Evolutionary conservation across 306 rosid species (phyloP).

Genomic region (Cucumis cinereus): DNA sequence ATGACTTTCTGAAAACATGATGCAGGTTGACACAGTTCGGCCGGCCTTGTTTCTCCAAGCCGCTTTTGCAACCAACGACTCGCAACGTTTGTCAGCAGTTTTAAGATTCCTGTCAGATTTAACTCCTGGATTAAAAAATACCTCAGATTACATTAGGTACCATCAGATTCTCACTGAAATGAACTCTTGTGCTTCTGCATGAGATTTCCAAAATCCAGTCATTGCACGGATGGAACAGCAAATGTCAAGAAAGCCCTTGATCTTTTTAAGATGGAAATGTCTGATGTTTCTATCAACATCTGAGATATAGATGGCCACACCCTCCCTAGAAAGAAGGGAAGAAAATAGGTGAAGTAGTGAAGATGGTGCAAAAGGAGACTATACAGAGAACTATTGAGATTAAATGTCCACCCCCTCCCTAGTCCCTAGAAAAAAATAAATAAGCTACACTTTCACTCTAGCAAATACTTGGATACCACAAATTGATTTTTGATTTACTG

Average conservation of each 20-base stretch:
- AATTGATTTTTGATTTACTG: background rate
- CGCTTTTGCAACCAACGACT: slow-evolving; percentile 51
- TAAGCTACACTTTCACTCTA: background rate
- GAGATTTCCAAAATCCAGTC: slow-evolving; percentile 8
- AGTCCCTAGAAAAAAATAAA: background rate
- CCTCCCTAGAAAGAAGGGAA: background rate
- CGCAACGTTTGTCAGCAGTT: slow-evolving; percentile 76
- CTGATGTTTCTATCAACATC: background rate
- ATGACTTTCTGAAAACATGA: background rate
- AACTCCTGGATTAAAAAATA: slow-evolving; percentile 55
- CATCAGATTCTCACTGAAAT: slow-evolving; percentile 55
- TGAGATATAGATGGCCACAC: background rate
- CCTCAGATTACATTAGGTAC: slow-evolving; percentile 63
- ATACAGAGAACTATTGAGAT: background rate
- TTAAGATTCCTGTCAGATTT: slow-evolving; percentile 75
- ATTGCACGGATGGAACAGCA: background rate
- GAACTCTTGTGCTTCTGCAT: slow-evolving; percentile 46
- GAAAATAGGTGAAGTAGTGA: background rate
- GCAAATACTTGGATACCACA: background rate
- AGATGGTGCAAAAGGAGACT: background rate
- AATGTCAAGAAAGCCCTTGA: background rate
- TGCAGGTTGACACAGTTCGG: slow-evolving; percentile 65
- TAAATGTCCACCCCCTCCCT: background rate
- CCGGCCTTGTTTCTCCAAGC: slow-evolving; percentile 88
- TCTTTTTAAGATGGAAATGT: background rate